Conservation (phyloP, 2,329 filamentous ascomycete species). For the Chrysoporthe cubensis region DNA sequence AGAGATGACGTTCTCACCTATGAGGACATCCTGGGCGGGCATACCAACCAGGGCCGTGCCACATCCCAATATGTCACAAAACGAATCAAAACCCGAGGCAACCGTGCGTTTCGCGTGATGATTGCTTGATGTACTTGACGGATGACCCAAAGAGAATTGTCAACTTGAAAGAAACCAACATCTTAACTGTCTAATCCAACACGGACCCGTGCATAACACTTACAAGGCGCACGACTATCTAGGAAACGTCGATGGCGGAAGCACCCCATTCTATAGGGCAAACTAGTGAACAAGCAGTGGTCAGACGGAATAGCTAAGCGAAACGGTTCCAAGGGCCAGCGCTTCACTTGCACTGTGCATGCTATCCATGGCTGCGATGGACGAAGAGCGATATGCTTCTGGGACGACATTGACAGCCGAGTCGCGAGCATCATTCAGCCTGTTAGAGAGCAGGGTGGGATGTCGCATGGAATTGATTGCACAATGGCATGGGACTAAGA, state of each 20-base stretch:
- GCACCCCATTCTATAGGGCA: neutral
- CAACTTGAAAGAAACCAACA: neutral
- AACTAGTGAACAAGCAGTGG: neutral
- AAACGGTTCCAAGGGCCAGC: neutral
- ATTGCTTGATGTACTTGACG: neutral
- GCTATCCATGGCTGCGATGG: neutral
- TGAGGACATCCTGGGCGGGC: constrained; percentile 14
- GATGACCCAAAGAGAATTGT: neutral
- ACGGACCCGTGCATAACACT: neutral
- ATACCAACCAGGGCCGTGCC: constrained; percentile 9
- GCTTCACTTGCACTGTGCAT: neutral
- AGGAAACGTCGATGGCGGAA: neutral
- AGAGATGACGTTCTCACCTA: constrained; percentile 10
- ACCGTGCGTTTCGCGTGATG: constrained; percentile 2
- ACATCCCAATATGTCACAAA: neutral
- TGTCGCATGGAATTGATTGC: neutral
- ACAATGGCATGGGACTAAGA: neutral
- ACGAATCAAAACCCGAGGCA: neutral
- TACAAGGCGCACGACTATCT: neutral
- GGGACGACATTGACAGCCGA: neutral
- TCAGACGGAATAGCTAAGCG: neutral
- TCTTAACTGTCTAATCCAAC: neutral
- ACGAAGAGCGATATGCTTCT: neutral
- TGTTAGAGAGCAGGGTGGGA: neutral
- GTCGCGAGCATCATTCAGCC: neutral